A percentile compares a stretch with the other conserved stretches of the same genome.
Conservation (phyloP, 768 basidiomycete species). For the Leccinellum rugosiceps region DNA sequence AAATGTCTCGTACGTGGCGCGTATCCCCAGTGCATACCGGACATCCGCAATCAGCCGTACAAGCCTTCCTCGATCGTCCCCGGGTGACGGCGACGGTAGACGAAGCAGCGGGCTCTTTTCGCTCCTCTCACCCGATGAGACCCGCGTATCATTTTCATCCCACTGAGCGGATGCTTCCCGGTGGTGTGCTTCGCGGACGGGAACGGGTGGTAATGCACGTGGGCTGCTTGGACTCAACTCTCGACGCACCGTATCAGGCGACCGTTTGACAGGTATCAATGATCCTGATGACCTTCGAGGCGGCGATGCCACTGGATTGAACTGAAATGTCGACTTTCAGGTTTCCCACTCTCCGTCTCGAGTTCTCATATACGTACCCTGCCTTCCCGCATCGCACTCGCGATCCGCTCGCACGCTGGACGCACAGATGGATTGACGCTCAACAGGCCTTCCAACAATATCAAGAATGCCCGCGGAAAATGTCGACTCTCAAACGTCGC, state of each 20-base stretch:
- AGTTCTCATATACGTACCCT: conserved; percentile 48
- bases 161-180: conserved; percentile 1
- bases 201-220: conserved; percentile 18
- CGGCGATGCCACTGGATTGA: conserved; percentile 21
- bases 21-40: conserved; percentile 6
- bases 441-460: conserved; percentile 71
- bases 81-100: conserved; percentile 9
- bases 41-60: background rate
- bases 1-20: conserved; percentile 17
- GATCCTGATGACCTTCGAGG: conserved; percentile 14
- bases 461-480: conserved; percentile 65
- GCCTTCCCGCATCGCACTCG: conserved; percentile 65
- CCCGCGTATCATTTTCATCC: background rate
- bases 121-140: background rate
- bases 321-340: conserved; percentile 17
- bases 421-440: conserved; percentile 57
- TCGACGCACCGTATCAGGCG: conserved; percentile 10
- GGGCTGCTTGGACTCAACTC: conserved; percentile 9
- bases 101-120: conserved; percentile 17
- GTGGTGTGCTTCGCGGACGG: background rate
- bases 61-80: background rate
- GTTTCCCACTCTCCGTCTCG: background rate
- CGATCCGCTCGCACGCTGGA: conserved; percentile 70
- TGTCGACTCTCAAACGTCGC: conserved; percentile 66
- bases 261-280: conserved; percentile 22